Base-by-base conservation (phyloP, 1,284 basidiomycete genomes). In the Singerocomus inundabilis region DNA sequence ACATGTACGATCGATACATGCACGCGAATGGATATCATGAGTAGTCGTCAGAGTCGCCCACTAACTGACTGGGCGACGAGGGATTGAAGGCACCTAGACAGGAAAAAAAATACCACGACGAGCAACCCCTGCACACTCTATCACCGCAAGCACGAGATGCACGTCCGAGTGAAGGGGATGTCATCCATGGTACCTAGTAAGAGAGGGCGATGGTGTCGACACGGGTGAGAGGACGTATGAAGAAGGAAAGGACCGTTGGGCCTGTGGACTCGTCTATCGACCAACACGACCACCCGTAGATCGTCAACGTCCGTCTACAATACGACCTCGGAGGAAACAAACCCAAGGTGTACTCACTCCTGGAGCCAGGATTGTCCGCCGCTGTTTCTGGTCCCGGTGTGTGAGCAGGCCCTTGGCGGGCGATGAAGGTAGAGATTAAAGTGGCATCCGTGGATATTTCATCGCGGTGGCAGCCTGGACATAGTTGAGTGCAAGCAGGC, bases 401-500 rank as follows among this genome's bases (percentile, higher is more conserved):
- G 72, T 66, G 35, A 68, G 57, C 18, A 67, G 55, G n/a, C 53
- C 49, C 51, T 73, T 77, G 16, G 71, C 54, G 16, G 72, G 71
- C 12, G 61, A 53, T 4, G 70, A 72, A 0, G 72, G 63, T 6
- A 71, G 51, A 5, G 73, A 69, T 4, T 76, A 70, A 0, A 72
- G 63, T 1, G 75, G 68, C 31, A 68, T 61, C 16, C 75, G 73
- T 11, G 82, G 81, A 53, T 81, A 83, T 45, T 71, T 75, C n/a
- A 84, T 63, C 0, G 82, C 80, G 53, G 78, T 73, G 2, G 69
- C 58, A 3, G 74, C 73, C 58, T 84, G 78, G 30, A 79, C 34
- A 32, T 81, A 61, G 54, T 84, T 84, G 46, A 80, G 69, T 2
- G 58, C 58, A 29, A 81, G 67, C 24, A 82, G 56, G 0, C 66